A percentile compares a stretch with the other conserved stretches of the same genome.
These are phyloP conservation scores for Cornus kousa DNA, from an alignment of 148 eudicot genomes.

Conservation along the genomic window DNA sequence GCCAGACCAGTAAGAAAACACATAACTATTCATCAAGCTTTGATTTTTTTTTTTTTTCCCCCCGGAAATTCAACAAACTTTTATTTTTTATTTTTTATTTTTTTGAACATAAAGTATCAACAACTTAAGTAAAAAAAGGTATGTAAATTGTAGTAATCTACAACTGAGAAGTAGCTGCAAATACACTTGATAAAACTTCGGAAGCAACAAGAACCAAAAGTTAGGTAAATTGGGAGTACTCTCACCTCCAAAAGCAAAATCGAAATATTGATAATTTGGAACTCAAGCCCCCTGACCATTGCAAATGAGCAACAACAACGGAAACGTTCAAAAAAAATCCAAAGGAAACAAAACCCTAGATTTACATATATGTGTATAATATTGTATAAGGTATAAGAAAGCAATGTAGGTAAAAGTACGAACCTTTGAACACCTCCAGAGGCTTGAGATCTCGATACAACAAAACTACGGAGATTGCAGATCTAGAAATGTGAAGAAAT, in stretches of 20 bases:
- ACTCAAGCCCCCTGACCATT: background rate
- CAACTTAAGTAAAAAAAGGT: too few relatives aligned
- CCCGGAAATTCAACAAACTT: too few relatives aligned
- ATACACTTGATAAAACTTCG: background rate
- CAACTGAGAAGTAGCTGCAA: background rate
- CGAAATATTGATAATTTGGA: background rate
- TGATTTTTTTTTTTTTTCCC: too few relatives aligned
- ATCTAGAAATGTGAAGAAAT: background rate
- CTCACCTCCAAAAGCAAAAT: background rate
- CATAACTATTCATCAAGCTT: too few relatives aligned
- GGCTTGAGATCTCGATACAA: background rate
- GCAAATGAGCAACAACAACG: background rate
- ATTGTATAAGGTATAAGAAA: background rate
- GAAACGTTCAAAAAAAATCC: background rate
- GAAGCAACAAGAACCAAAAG: background rate
- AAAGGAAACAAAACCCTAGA: background rate
- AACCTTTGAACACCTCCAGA: background rate
- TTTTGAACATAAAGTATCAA: too few relatives aligned
- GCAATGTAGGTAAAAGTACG: background rate
- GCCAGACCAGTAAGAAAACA: too few relatives aligned
- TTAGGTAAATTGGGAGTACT: background rate
- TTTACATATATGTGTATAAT: background rate
- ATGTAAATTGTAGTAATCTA: background rate
- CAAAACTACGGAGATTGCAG: background rate
- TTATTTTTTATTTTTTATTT: too few relatives aligned